Conservation (phyloP, 306 rosid genomes). For the Trichosanthes cucumerina region DNA sequence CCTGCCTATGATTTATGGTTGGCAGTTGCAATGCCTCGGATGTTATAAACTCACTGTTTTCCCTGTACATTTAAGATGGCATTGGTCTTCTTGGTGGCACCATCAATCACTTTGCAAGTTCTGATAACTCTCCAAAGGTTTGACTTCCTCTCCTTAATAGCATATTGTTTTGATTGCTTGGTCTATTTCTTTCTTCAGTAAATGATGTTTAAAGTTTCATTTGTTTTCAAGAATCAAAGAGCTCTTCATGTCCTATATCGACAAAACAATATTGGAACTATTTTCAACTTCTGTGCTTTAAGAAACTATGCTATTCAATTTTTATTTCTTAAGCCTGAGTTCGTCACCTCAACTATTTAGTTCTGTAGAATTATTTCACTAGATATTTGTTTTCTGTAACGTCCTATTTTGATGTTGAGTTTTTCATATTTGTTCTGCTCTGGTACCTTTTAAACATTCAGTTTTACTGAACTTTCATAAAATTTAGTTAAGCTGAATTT, state of each 20-base stretch:
- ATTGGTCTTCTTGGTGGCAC: slow-evolving; percentile 90
- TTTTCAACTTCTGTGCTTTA: neutral
- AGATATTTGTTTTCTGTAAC: neutral
- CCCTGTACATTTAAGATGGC: slow-evolving; percentile 55
- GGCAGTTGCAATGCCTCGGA: slow-evolving; percentile 3
- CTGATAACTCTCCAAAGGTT: slow-evolving; percentile 80
- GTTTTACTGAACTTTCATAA: neutral
- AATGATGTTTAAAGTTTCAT: neutral
- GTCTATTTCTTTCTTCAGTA: neutral
- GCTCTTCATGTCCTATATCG: neutral
- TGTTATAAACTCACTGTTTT: slow-evolving; percentile 16
- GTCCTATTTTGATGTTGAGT: neutral
- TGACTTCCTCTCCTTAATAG: slow-evolving; percentile 14
- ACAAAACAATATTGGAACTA: neutral
- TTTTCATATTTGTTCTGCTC: neutral
- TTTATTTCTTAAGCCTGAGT: neutral
- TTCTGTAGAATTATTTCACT: neutral
- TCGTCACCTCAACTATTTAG: neutral
- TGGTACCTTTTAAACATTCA: neutral
- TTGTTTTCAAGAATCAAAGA: neutral
- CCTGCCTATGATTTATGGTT: neutral
- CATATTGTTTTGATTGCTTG: neutral
- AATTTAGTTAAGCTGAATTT: neutral
- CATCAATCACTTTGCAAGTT: slow-evolving; percentile 56
- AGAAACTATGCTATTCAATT: neutral